Conservation (phyloP, 345 rosid species). For the Gossypium australe region DNA sequence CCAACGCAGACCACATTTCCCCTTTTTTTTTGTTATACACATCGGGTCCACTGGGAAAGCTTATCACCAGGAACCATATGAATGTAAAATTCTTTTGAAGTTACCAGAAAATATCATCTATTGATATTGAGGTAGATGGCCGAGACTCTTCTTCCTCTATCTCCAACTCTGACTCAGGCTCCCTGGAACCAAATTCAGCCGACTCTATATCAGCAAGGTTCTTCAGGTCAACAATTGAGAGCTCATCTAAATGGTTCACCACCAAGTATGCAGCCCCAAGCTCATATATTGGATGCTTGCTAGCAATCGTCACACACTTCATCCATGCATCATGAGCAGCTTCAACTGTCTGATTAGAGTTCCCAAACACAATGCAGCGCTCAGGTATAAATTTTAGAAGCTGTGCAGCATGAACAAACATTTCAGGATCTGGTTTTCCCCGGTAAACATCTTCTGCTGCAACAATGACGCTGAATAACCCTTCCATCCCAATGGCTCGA, state of each 20-base stretch:
- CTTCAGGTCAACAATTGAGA: constrained; percentile 88
- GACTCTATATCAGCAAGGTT: constrained; percentile 74
- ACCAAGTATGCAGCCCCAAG: constrained; percentile 93
- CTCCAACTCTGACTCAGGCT: constrained; percentile 68
- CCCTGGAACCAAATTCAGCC: constrained; percentile 50
- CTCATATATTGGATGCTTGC: constrained; percentile 90
- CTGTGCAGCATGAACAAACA: constrained; percentile 82
- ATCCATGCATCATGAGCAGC: constrained; percentile 92
- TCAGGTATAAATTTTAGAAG: constrained; percentile 85
- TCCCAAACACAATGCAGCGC: constrained; percentile 92
- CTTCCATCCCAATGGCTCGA: constrained; percentile 55
- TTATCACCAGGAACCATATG: constrained; percentile 23
- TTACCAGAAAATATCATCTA: constrained; percentile 76
- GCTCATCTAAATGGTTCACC: constrained; percentile 69
- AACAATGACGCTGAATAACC: constrained; percentile 60
- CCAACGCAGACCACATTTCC: constrained; percentile 38
- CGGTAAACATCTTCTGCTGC: constrained; percentile 88
- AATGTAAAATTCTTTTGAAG: constrained; percentile 42
- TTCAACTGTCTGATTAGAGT: constrained; percentile 86
- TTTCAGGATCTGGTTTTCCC: constrained; percentile 96
- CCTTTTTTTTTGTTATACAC: constrained; percentile 18
- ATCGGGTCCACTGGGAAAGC: not conserved
- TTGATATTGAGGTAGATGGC: constrained; percentile 35
- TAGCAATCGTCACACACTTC: constrained; percentile 97
- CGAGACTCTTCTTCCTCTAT: constrained; percentile 48